These are phyloP conservation scores for Pichia thaimueangensis DNA, from an alignment of 805 yeast species.

Conservation along the genomic window DNA sequence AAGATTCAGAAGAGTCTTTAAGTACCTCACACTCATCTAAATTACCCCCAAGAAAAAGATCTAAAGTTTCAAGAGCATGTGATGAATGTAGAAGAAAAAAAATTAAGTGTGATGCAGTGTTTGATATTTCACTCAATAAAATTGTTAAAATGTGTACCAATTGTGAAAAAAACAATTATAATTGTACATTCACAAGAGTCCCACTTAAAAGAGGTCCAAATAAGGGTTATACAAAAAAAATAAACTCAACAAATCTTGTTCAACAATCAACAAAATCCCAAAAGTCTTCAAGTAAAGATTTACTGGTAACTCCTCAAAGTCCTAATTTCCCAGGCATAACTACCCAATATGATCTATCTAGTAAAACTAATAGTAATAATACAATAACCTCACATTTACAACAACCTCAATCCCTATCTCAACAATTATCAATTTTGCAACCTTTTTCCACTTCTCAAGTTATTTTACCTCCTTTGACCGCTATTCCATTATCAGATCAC, in stretches of 20 bases:
- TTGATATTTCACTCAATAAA: constrained; percentile 36
- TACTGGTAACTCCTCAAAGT: background rate
- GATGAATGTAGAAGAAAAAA: constrained; percentile 75
- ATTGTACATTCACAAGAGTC: constrained; percentile 61
- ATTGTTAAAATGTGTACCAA: constrained; percentile 54
- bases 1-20: too few species aligned
- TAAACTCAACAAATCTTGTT: constrained; percentile 4
- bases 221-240: constrained; percentile 46
- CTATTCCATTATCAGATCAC: too few species aligned
- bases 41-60: constrained; percentile 43
- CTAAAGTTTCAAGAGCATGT: constrained; percentile 76
- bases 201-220: constrained; percentile 78
- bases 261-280: background rate
- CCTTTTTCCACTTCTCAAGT: constrained; percentile 11
- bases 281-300: background rate
- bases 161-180: constrained; percentile 54
- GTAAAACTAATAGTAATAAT: background rate
- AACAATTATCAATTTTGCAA: background rate
- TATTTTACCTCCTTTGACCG: constrained; percentile 23
- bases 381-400: background rate
- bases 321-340: background rate
- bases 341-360: background rate
- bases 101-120: constrained; percentile 61
- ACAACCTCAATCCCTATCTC: background rate
- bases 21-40: too few species aligned